These are phyloP conservation scores for Uronychia binucleata DNA, from an alignment of 73 alveolate species.

Conservation along the genomic window DNA sequence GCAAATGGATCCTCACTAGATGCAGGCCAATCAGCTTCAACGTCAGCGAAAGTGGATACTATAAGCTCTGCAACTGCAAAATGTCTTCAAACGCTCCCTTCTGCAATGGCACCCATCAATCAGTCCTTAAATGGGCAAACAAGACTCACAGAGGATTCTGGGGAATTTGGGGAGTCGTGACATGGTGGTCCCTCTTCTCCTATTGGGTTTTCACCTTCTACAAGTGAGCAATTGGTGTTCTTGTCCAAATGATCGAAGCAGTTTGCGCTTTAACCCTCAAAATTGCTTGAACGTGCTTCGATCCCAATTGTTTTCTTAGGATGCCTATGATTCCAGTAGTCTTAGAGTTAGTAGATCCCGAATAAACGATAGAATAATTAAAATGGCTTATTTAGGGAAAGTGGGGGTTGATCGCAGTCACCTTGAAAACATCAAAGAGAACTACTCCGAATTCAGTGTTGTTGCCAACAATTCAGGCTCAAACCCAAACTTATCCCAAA, in stretches of 20 bases:
- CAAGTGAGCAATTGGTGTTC: slow-evolving; percentile 36
- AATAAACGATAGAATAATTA: too few relatives aligned
- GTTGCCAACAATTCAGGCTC: too few relatives aligned
- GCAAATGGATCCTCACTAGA: slow-evolving; percentile 84
- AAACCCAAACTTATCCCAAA: too few relatives aligned
- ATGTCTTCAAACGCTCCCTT: slow-evolving; percentile 92
- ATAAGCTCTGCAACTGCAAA: slow-evolving; percentile 89
- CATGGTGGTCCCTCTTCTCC: slow-evolving; percentile 66
- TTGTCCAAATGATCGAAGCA: slow-evolving; percentile 31
- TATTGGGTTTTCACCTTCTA: slow-evolving; percentile 82
- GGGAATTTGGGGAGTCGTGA: slow-evolving; percentile 79
- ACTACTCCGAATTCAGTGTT: too few relatives aligned
- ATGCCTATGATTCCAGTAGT: too few relatives aligned
- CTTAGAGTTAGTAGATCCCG: too few relatives aligned
- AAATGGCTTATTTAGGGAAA: too few relatives aligned
- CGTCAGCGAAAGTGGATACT: slow-evolving; percentile 86
- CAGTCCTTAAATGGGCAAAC: slow-evolving; percentile 60
- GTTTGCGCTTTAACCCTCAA: background rate
- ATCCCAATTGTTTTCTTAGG: too few relatives aligned
- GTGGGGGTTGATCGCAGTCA: too few relatives aligned
- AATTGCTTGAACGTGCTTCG: background rate
- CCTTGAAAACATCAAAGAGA: too few relatives aligned
- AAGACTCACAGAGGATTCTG: slow-evolving; percentile 82
- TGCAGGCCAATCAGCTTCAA: slow-evolving; percentile 84
- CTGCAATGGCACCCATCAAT: slow-evolving; percentile 90